Evolutionary conservation across 306 rosid genomes (phyloP).

Genomic region (Rosa chinensis): DNA sequence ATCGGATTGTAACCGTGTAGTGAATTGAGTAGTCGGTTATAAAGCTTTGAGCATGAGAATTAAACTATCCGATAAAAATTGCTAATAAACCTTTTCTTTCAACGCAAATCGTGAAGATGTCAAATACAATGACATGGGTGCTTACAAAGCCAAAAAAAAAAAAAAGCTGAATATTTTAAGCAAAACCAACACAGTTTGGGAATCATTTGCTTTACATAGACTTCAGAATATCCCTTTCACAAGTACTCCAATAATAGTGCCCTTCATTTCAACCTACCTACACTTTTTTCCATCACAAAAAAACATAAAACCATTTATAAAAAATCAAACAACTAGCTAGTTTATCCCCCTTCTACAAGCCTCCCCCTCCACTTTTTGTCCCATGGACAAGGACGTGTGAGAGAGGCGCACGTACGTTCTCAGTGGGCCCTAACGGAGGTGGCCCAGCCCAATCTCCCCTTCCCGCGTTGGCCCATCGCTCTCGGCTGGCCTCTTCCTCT

Average conservation of each 20-base stretch:
- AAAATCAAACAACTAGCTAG: background rate
- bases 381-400: slow-evolving; percentile 32
- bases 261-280: slow-evolving; percentile 12
- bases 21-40: no score
- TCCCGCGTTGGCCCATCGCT: slow-evolving; percentile 51
- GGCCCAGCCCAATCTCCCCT: slow-evolving; percentile 31
- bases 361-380: background rate
- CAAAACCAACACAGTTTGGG: background rate
- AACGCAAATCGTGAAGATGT: background rate
- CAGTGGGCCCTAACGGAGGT: slow-evolving; percentile 4
- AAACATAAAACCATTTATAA: background rate
- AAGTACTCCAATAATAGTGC: background rate
- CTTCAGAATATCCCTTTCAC: background rate
- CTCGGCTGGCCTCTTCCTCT: background rate
- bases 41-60: no score
- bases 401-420: slow-evolving; percentile 53
- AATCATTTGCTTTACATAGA: background rate
- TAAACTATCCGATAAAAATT: no score
- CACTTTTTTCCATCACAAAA: slow-evolving; percentile 11
- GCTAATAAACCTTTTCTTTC: no score
- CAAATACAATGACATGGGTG: background rate
- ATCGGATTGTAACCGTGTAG: no score
- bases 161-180: background rate
- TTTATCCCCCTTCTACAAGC: background rate
- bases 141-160: background rate